These are phyloP conservation scores for Salix viminalis DNA, from an alignment of 345 rosid species.

Conservation along the genomic window DNA sequence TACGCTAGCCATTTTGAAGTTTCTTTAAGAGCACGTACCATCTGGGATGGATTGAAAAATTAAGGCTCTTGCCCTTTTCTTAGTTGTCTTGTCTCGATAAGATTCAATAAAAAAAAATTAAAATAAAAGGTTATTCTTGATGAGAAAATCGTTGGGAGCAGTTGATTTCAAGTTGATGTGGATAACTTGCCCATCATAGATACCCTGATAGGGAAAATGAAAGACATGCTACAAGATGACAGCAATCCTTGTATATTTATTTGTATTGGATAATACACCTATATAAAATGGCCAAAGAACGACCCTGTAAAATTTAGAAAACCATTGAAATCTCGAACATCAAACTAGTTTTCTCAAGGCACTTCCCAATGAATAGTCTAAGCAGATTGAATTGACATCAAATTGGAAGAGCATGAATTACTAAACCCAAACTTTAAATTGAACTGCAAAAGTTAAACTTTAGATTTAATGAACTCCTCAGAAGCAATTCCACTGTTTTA, in stretches of 20 bases:
- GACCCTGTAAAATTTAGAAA: not conserved
- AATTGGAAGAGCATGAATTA: not conserved
- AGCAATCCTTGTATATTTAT: not conserved
- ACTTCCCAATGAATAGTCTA: not conserved
- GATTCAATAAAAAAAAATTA: no score
- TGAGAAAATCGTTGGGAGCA: not conserved
- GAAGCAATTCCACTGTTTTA: not conserved
- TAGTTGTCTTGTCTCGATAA: no score
- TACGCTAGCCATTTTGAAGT: not conserved
- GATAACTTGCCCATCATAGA: not conserved
- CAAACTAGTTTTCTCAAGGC: not conserved
- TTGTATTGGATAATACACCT: not conserved
- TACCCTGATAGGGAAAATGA: not conserved
- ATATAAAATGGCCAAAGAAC: not conserved
- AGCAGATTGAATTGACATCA: no score
- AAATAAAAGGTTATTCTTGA: not conserved
- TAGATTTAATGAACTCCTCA: not conserved
- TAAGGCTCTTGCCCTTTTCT: not conserved
- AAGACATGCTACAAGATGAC: not conserved
- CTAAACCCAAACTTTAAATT: not conserved
- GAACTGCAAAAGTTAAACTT: not conserved
- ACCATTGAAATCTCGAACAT: not conserved
- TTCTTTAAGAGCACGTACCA: no score
- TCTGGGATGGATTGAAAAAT: not conserved
- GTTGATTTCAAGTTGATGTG: no score